A percentile compares a stretch with the other conserved stretches of the same genome.
These are phyloP conservation scores for Psilocybe tampanensis DNA, from an alignment of 768 basidiomycete genomes.

Conservation along the genomic window DNA sequence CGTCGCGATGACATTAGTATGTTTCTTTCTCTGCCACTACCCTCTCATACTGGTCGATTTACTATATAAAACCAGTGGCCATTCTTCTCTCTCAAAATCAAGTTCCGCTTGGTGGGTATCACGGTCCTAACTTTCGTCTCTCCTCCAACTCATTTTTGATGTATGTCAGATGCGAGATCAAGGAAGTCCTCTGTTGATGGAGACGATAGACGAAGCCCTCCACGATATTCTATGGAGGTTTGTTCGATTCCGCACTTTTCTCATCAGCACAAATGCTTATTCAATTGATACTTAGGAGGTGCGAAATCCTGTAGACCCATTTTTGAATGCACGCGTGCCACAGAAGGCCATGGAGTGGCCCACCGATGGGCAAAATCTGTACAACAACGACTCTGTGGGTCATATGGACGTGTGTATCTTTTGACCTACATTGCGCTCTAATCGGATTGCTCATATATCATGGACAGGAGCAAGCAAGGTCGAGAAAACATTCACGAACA, in stretches of 20 bases:
- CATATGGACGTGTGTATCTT: slow-evolving; percentile 45
- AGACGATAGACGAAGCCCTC: slow-evolving; percentile 48
- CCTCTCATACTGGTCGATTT: slow-evolving; percentile 4
- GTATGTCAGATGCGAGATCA: slow-evolving; percentile 41
- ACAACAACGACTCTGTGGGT: slow-evolving; percentile 40
- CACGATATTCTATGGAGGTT: slow-evolving; percentile 48
- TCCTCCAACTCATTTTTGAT: slow-evolving; percentile 18
- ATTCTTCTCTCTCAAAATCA: slow-evolving; percentile 49
- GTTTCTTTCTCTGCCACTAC: slow-evolving; percentile 16
- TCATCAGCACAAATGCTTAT: background rate
- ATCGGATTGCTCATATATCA: slow-evolving; percentile 8
- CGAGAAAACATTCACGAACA: slow-evolving; percentile 61
- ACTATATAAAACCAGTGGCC: slow-evolving; percentile 38
- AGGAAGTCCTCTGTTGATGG: slow-evolving; percentile 55
- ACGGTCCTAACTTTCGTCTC: slow-evolving; percentile 10
- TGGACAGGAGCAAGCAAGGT: slow-evolving; percentile 41
- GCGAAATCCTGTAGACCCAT: slow-evolving; percentile 42
- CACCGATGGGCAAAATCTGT: slow-evolving; percentile 45
- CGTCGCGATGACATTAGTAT: slow-evolving; percentile 67
- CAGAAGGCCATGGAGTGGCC: slow-evolving; percentile 51
- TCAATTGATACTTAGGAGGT: slow-evolving; percentile 30
- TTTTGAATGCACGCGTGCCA: slow-evolving; percentile 41
- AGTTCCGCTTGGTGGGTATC: slow-evolving; percentile 31
- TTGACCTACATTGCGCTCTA: slow-evolving; percentile 3
- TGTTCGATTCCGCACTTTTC: background rate